Base-by-base conservation (phyloP, 1,284 basidiomycete species). In the Leccinum angustisporum region DNA sequence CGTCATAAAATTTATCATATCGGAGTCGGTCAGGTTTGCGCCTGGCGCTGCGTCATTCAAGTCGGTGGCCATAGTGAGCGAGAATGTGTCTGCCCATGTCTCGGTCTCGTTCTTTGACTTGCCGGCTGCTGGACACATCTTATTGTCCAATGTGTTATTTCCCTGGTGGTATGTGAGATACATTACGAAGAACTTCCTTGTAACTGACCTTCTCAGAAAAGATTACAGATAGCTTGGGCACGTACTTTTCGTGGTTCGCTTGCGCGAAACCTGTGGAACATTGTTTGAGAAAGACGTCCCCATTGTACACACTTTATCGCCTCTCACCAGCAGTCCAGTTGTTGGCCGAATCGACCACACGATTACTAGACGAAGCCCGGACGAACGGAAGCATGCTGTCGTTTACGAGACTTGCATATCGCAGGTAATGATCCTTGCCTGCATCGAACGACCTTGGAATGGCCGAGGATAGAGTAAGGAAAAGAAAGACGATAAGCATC, bases 71-170 rank as follows among this genome's bases (percentile, higher is more conserved):
- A 92, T 86, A 1, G 82, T 74, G 0, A 83, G 77, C 0, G 83
- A 81, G 65, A 85, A 91, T 1, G 77, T 75, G 8, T 77, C 67
- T 9, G 82, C 78, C 86, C 89, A 92, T 13, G 68, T 64, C 3
- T 72, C 65, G 6, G 79, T 81, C 66, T 85, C 77, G 0, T 65
- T 60, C 38, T 78, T 76, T 0, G 82, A 78, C 18, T 68, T 69
- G 11, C 81, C 81, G 2, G 82, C 84, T 18, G 80, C 81, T 4
- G 86, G 83, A 66, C 92, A 94, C 78, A 84, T 86, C 40, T 78
- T 76, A 62, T 90, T 83, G 60, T 91, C 85, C 2, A 95, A 80
- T 0, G 92, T 94, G 69, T 91, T 83, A 69, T 94, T 93, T 18
- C 75, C 73, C 77, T 82, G 61, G 64, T 66, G 59, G 65, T 55